Base-by-base conservation (phyloP, 176 grass and related monocot species). In the Zizania latifolia region DNA sequence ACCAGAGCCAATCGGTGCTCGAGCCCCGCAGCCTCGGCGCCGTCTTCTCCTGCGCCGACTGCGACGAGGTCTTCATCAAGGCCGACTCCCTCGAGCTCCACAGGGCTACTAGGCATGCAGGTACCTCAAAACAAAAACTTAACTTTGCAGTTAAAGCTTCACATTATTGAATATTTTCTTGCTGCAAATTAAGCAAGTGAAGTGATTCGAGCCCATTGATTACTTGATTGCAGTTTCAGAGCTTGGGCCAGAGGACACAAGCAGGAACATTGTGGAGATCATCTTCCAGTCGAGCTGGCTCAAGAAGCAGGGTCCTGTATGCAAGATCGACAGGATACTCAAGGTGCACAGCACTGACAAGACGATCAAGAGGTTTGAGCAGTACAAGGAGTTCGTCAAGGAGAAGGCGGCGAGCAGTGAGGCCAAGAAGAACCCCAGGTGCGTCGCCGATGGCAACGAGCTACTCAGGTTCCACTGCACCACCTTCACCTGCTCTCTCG, bases 241-340 rank as follows among this genome's bases (percentile, higher is more conserved):
- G 88, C 78, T 99, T 19, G 92, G 76, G 0, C 44, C 72, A 0
- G 82, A 90, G 1, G 96, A 99, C 77, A 92, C 85, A 0, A 90
- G 96, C 80, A 80, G 87, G 89, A 99, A 99, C 63, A 90, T 99
- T 23, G 89, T 99, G 51, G 92, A 99, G 74, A 92, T 99, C 74
- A 99, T 99, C 72, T 99, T 99, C 76, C 85, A 88, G 43, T 95
- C 96, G 9, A 99, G 92, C 84, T 99, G 96, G 92, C 58, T 88
- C 13, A 80, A 87, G 69, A 92, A 84, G 28, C 68, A 79, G 66
- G 44, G 65, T 40, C 73, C 89, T 24, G 21, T 88, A 3, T 90
- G 87, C 89, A 86, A 33, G 88, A 90, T 99, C 23, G 89, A 99
- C 8, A 86, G 92, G 73, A 84, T 99, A 28, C 74, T 95, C 12